Evolutionary conservation across 352 stramenopile species (phyloP).

Genomic region (Globisporangium uncinulatum): DNA sequence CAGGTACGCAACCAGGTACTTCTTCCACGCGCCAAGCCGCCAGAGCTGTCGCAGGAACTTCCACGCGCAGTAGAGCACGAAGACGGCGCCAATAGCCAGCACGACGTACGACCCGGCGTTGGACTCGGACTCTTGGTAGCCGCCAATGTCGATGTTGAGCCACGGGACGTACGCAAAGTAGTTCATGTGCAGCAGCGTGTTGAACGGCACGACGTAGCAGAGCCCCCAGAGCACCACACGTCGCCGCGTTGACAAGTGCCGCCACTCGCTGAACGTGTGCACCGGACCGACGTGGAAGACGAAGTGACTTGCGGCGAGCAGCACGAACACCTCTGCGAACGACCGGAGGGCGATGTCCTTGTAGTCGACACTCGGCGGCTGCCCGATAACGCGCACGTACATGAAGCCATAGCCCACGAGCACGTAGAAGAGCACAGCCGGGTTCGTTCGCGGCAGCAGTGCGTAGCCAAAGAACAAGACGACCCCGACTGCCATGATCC

Average conservation of each 20-base stretch:
- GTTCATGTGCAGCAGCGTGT: slow-evolving; percentile 72
- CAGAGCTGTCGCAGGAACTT: slow-evolving; percentile 47
- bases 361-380: slow-evolving; percentile 61
- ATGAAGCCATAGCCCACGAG: slow-evolving; percentile 67
- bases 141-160: slow-evolving; percentile 68
- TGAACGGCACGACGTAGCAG: slow-evolving; percentile 66
- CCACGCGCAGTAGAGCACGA: slow-evolving; percentile 24
- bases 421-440: slow-evolving; percentile 40
- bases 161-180: slow-evolving; percentile 65
- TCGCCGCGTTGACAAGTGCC: slow-evolving; percentile 16
- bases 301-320: slow-evolving; percentile 46
- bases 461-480: slow-evolving; percentile 39
- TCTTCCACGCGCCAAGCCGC: slow-evolving; percentile 27
- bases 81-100: slow-evolving; percentile 28
- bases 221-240: slow-evolving; percentile 48
- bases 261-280: slow-evolving; percentile 49
- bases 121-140: slow-evolving; percentile 35
- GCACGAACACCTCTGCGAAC: slow-evolving; percentile 57
- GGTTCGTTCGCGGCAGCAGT: slow-evolving; percentile 35
- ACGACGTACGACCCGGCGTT: slow-evolving; percentile 65
- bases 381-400: slow-evolving; percentile 61
- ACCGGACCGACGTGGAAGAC: slow-evolving; percentile 31
- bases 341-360: slow-evolving; percentile 33
- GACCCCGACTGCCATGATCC: slow-evolving; percentile 42
- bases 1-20: slow-evolving; percentile 29